Evolutionary conservation across 2,329 filamentous ascomycete genomes (phyloP), one percentile per base, ranked within the genome.

Genomic region (Colletotrichum coccodes): DNA sequence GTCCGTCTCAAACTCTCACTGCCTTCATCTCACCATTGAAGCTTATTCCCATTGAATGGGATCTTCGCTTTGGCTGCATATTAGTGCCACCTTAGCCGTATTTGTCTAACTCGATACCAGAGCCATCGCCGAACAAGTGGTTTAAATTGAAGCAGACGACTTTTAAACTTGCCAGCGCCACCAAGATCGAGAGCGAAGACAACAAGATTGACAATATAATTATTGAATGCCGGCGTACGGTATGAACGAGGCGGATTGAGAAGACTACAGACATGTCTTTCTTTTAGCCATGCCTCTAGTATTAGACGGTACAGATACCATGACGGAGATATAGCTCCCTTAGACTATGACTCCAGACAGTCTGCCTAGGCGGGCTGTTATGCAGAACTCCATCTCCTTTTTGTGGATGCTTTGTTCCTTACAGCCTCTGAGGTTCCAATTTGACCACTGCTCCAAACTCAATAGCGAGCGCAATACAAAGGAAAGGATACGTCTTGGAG

Each of bases 341-440:
- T 34, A 50, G 21, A 58, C 44, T 59, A 49, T 38, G 34, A 54
- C 54, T 28, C 16, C 21, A 49, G 34, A 59, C 59, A 32, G 42
- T 54, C 49, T 26, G 32, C 30, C 61, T 26, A 34, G 34, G 28
- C n/a, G 57, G 54, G 42, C 40, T 60, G 36, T 40, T 50, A 65
- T 68, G 32, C 61, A 60, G 23, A 68, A 65, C 54, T 68, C 66
- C 54, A 11, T n/a, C 32, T 49, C 61, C 61, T 32, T 26, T 18
- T 60, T 50, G 36, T 36, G 40, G 34, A 65, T 38, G 42, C 49
- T 26, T 59, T 46, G 36, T 64, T 54, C n/a, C 42, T 64, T 16
- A 54, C 28, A 21, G 38, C 44, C 18, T 60, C 46, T 40, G 16
- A 18, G 32, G 34, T 44, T 40, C 34, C 61, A 68, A 60, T 65